A percentile compares a stretch with the other conserved stretches of the same genome.
These are phyloP conservation scores for Solanum appendiculatum DNA, from an alignment of 257 asterid species.

Conservation along the genomic window DNA sequence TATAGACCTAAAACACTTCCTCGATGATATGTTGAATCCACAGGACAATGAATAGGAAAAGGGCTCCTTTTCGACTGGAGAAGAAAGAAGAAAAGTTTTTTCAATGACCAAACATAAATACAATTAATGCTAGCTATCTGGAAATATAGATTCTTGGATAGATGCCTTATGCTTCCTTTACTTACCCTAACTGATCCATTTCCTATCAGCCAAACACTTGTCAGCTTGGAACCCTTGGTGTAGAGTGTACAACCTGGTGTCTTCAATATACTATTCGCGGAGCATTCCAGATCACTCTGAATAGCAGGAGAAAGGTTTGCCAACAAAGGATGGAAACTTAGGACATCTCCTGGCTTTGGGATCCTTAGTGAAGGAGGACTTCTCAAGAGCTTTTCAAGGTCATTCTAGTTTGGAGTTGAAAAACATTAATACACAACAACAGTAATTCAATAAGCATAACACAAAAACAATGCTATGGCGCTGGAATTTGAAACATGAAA, in stretches of 20 bases:
- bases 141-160: background rate
- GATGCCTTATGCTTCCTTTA: background rate
- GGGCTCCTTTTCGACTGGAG: background rate
- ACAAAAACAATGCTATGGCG: background rate
- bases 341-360: background rate
- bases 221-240: background rate
- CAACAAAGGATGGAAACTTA: background rate
- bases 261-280: background rate
- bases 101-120: background rate
- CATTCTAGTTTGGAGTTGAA: background rate
- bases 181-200: background rate
- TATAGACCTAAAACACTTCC: background rate
- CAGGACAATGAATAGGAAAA: background rate
- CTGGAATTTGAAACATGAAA: background rate
- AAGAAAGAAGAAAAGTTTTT: background rate
- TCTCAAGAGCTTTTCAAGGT: background rate
- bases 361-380: background rate
- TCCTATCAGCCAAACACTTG: background rate
- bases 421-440: background rate
- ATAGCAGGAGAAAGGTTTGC: background rate
- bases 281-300: background rate
- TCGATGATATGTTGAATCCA: background rate
- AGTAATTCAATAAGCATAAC: background rate
- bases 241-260: background rate
- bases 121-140: background rate